A percentile compares a stretch with the other conserved stretches of the same genome.
These are phyloP conservation scores for Pulveroboletus sp. DNA, from an alignment of 768 basidiomycete genomes.

Conservation along the genomic window DNA sequence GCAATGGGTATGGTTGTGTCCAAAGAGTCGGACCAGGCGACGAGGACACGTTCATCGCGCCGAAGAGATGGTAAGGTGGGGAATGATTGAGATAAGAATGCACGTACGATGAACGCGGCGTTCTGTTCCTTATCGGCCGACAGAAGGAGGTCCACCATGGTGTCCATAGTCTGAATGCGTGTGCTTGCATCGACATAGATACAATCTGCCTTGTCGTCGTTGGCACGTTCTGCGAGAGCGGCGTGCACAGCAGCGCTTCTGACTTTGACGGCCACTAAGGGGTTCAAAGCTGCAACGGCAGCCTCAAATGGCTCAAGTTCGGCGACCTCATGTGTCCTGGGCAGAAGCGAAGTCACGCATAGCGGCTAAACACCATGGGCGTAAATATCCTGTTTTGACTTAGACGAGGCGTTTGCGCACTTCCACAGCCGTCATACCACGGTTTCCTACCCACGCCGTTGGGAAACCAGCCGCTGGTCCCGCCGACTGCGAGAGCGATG, in stretches of 20 bases:
- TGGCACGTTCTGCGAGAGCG: constrained; percentile 40
- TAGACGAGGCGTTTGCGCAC: constrained; percentile 32
- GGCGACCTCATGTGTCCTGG: constrained; percentile 50
- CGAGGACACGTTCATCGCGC: constrained; percentile 81
- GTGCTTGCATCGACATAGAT: constrained; percentile 51
- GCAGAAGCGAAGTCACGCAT: constrained; percentile 67
- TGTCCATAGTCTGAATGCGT: constrained; percentile 81
- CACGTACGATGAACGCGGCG: constrained; percentile 70
- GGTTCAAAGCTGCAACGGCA: constrained; percentile 51
- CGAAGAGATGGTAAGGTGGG: constrained; percentile 20
- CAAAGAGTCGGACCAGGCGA: constrained; percentile 82
- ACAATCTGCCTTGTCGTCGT: constrained; percentile 33
- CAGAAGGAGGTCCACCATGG: constrained; percentile 72
- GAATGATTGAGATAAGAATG: background rate
- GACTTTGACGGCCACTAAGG: constrained; percentile 54
- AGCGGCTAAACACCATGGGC: constrained; percentile 35
- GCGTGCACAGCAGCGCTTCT: constrained; percentile 50
- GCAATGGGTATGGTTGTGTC: constrained; percentile 62
- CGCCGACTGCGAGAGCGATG: constrained; percentile 77
- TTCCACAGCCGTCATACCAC: constrained; percentile 62
- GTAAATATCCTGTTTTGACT: constrained; percentile 18
- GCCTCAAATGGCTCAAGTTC: constrained; percentile 54
- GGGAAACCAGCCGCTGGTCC: constrained; percentile 59
- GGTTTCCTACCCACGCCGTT: constrained; percentile 50
- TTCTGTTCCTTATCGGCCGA: constrained; percentile 39